Base-by-base conservation (phyloP, 1,284 basidiomycete species). In the Tilletiaria anomala region DNA sequence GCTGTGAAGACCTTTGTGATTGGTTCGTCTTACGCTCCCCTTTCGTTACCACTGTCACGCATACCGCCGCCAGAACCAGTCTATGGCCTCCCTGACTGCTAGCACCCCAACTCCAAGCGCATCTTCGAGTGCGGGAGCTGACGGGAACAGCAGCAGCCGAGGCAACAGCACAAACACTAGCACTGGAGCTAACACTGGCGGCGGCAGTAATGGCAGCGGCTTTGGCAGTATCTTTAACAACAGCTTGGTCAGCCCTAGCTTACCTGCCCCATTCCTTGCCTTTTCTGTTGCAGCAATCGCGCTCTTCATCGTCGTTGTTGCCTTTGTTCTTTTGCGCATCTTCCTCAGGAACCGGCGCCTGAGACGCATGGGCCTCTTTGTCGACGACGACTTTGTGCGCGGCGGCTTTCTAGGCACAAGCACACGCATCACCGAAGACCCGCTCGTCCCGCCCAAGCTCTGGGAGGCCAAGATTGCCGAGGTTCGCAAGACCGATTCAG, bases 241-340 rank as follows among this genome's bases (percentile, higher is more conserved):
- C 14, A 14, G 18, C 33, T 8, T 35, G 17, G 29, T 16, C 10
- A 26, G 20, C 18, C 6, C 36, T 37, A 37, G 29, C 36, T 42
- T 31, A 33, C 53, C 53, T 19, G 33, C 47, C 37, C 53, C 56
- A 12, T 58, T 56, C 32, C 47, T 58, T 37, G 38, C 50, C 17
- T 58, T 58, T 36, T 51, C 50, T 33, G 19, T 52, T 37, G 43
- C 50, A 54, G 58, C 58, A 19, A 56, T 61, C 44, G 58, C 58
- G n/a, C 53, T 61, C 17, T 61, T 61, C 33, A 50, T 61, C 38
- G 43, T 61, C 21, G 56, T 61, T 17, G 56, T 61, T 37, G 53
- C 56, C 39, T 61, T 61, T 32, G 56, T 61, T 24, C 56, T 61
- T 8, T 33, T 61, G 23, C 45, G 58, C 37, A 58, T 61, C 40